Evolutionary conservation across 768 basidiomycete species (phyloP).

Genomic region (Strobilomyces echinocephalus): DNA sequence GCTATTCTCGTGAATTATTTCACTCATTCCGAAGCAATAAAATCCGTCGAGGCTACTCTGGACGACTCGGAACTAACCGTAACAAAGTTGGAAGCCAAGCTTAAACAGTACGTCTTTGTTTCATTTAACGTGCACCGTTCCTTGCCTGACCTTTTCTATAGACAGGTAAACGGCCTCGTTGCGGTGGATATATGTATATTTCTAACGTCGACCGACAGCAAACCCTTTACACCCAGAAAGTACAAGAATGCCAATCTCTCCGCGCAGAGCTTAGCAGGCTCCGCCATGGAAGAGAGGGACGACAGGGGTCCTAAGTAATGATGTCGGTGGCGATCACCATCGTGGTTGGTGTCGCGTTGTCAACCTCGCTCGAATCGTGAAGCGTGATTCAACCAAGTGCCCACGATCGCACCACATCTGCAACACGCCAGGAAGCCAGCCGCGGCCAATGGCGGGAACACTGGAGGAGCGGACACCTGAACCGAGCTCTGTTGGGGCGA

Average conservation of each 20-base stretch:
- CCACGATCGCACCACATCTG: too few species aligned
- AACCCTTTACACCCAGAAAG: slow-evolving; percentile 58
- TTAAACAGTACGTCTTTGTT: slow-evolving; percentile 56
- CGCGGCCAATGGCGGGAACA: too few species aligned
- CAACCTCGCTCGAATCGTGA: too few species aligned
- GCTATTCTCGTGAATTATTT: slow-evolving; percentile 81
- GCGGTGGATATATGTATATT: slow-evolving; percentile 1
- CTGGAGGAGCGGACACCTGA: too few species aligned
- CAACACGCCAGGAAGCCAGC: too few species aligned
- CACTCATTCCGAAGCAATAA: slow-evolving; percentile 73
- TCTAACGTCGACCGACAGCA: slow-evolving; percentile 39
- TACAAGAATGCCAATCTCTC: slow-evolving; percentile 65
- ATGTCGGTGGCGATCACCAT: too few species aligned
- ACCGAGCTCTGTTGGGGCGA: too few species aligned
- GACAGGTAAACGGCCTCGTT: slow-evolving; percentile 50
- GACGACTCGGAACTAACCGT: slow-evolving; percentile 59
- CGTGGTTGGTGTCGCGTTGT: too few species aligned
- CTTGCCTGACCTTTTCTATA: slow-evolving; percentile 29
- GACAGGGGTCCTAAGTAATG: too few species aligned
- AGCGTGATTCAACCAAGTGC: too few species aligned
- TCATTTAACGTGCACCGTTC: not conserved
- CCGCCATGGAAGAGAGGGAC: too few species aligned
- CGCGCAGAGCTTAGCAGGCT: slow-evolving; percentile 63
- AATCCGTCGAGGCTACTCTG: slow-evolving; percentile 54
- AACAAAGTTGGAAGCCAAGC: slow-evolving; percentile 61